Base-by-base conservation (phyloP, 2,329 filamentous ascomycete genomes). In the Pseudocercospora ulei region DNA sequence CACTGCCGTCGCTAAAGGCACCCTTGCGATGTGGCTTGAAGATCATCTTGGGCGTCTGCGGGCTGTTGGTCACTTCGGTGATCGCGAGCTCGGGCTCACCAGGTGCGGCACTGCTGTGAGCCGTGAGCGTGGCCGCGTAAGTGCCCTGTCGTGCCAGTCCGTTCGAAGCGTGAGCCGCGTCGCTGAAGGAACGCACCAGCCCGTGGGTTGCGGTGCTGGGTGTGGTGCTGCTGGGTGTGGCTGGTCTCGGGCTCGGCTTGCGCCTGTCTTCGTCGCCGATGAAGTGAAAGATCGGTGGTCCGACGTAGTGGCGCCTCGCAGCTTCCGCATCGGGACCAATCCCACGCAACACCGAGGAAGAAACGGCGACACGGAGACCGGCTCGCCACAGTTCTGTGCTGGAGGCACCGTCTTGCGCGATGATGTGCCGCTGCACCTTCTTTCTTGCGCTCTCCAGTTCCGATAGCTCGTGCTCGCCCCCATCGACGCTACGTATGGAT, bases 311-410 rank as follows among this genome's bases (percentile, higher is more conserved):
- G 16, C 8, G 26, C 36, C 28, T 35, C 29, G 33, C 33, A 1
- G 18, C 28, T 22, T 17, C 13, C 49, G 47, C 16, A 38, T 30
- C 27, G n/a, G 52, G 41, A 5, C 53, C 47, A 11, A 53, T 45
- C 31, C 47, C 48, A 7, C 42, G 41, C 5, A 63, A 38, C n/a
- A 54, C 48, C 13, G 62, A 55, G 5, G 60, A 53, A 3, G 49
- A 41, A 7, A 46, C 44, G 8, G 63, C 51, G 23, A 61, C 47
- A 29, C 47, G 48, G 3, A 66, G 43, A 4, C 58, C 57, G 19
- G 57, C 52, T 8, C 46, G 48, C 64, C 64, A 67, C 3, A 67
- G 51, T 24, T 64, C 56, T 8, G 61, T 57, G 20, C 52, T 55
- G 11, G 44, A 37, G 9, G 50, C 49, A 13, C 58, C 58, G 19